Evolutionary conservation across 495 filamentous ascomycete species (phyloP).

Genomic region (Cercophora scortea): DNA sequence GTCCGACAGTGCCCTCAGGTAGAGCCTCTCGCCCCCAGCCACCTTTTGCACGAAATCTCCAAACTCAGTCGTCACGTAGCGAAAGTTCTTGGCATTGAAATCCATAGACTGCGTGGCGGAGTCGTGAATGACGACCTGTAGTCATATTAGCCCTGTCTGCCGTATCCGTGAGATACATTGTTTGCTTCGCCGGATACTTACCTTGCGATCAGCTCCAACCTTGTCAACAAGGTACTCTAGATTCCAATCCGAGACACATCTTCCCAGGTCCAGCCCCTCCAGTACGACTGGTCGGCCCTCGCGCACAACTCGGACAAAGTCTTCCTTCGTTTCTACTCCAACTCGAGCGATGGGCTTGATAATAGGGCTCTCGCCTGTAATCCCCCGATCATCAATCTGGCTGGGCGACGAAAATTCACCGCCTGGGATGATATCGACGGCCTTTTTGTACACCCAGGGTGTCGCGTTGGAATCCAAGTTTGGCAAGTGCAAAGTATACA

Average conservation of each 20-base stretch:
- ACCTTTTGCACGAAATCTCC: conserved; percentile 59
- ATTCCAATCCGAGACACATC: conserved; percentile 60
- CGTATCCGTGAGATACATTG: background rate
- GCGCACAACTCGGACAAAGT: conserved; percentile 51
- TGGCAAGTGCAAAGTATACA: conserved; percentile 11
- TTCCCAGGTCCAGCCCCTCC: conserved; percentile 55
- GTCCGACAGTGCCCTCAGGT: conserved; percentile 66
- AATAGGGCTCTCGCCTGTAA: background rate
- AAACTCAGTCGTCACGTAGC: conserved; percentile 62
- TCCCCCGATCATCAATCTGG: background rate
- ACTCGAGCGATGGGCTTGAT: conserved; percentile 39
- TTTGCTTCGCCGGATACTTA: conserved; percentile 24
- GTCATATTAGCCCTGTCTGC: conserved; percentile 4
- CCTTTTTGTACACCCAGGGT: conserved; percentile 17
- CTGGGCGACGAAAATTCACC: background rate
- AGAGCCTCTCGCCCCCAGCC: conserved; percentile 52
- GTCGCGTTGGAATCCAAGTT: background rate
- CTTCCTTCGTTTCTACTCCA: conserved; percentile 32
- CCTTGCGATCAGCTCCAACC: conserved; percentile 57
- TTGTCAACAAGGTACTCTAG: conserved; percentile 57
- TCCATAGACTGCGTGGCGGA: conserved; percentile 59
- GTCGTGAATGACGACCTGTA: conserved; percentile 63
- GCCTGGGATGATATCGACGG: conserved; percentile 17
- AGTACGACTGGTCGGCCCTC: conserved; percentile 59
- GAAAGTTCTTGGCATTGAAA: conserved; percentile 77